phyloP scores from a whole-genome alignment of 169 alveolate genomes.

The Perkinsus olseni region DNA sequence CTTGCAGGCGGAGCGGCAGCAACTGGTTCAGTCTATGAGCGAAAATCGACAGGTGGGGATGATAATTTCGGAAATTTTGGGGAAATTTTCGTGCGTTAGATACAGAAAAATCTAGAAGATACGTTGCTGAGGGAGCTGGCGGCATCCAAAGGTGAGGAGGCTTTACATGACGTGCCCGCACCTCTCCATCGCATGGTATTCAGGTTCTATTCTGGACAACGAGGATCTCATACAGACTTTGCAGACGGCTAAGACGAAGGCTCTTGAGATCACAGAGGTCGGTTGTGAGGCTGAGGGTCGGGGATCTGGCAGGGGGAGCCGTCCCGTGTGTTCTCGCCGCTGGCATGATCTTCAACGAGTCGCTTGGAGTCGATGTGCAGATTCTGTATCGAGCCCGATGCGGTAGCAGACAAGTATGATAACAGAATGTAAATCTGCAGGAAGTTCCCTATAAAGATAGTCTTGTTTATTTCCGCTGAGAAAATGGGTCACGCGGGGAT shows the following conservation, averaged over 20 bases:
- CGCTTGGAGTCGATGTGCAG: no score
- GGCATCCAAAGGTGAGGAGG: constrained; percentile 64
- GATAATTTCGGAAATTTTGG: not conserved
- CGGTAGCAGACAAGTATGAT: no score
- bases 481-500: no score
- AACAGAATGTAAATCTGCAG: no score
- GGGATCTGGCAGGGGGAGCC: no score
- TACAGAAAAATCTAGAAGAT: constrained; percentile 61
- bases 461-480: no score
- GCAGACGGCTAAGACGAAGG: constrained; percentile 75
- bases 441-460: no score
- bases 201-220: constrained; percentile 68
- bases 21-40: constrained; percentile 73
- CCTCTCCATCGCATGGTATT: no score
- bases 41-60: constrained; percentile 71
- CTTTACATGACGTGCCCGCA: no score
- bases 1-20: constrained; percentile 72
- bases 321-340: no score
- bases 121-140: constrained; percentile 73
- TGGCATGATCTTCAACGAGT: no score
- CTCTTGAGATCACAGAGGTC: constrained; percentile 64
- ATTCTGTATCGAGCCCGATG: no score
- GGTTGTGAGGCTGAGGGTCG: not conserved
- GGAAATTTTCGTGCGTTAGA: not conserved
- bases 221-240: constrained; percentile 74